A percentile compares a stretch with the other conserved stretches of the same genome.
phyloP scores from a whole-genome alignment of 2,329 filamentous ascomycete genomes.

The Xylariomycetidae sp. region DNA sequence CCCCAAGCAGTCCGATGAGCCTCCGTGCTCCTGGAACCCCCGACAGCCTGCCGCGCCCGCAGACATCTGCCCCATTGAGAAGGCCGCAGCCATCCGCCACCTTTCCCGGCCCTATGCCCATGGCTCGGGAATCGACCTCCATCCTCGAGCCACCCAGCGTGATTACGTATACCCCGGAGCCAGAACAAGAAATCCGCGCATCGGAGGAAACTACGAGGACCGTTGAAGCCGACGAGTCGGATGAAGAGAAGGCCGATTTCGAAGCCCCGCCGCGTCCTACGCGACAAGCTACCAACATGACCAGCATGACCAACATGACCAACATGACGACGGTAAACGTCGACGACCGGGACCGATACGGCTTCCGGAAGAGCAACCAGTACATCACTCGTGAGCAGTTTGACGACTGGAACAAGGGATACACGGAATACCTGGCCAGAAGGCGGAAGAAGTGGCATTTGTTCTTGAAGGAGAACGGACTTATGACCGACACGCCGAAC shows the following conservation, averaged over 20 bases:
- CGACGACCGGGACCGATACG: slow-evolving; percentile 70
- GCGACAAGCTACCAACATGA: slow-evolving; percentile 24
- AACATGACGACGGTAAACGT: slow-evolving; percentile 39
- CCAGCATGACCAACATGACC: too few relatives aligned
- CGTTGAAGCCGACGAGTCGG: background rate
- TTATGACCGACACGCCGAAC: slow-evolving; percentile 65
- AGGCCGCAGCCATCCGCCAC: slow-evolving; percentile 16
- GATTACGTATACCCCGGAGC: too few relatives aligned
- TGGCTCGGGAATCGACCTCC: slow-evolving; percentile 32
- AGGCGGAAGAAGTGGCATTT: slow-evolving; percentile 76
- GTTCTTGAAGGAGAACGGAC: slow-evolving; percentile 68
- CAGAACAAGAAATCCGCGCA: too few relatives aligned
- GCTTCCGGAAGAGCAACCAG: slow-evolving; percentile 83
- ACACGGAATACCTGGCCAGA: slow-evolving; percentile 67
- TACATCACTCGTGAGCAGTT: slow-evolving; percentile 73
- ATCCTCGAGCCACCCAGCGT: too few relatives aligned
- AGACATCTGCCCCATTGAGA: too few relatives aligned
- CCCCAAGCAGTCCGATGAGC: too few relatives aligned
- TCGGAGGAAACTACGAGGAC: too few relatives aligned
- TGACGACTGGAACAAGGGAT: slow-evolving; percentile 71
- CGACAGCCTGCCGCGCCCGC: too few relatives aligned
- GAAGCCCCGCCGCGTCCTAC: slow-evolving; percentile 12
- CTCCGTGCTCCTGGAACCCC: too few relatives aligned
- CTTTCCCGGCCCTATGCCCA: slow-evolving; percentile 10
- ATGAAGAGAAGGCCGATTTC: slow-evolving; percentile 5